phyloP scores from a whole-genome alignment of 2,329 filamentous ascomycete species.

The Torrubiella hemipterigena region DNA sequence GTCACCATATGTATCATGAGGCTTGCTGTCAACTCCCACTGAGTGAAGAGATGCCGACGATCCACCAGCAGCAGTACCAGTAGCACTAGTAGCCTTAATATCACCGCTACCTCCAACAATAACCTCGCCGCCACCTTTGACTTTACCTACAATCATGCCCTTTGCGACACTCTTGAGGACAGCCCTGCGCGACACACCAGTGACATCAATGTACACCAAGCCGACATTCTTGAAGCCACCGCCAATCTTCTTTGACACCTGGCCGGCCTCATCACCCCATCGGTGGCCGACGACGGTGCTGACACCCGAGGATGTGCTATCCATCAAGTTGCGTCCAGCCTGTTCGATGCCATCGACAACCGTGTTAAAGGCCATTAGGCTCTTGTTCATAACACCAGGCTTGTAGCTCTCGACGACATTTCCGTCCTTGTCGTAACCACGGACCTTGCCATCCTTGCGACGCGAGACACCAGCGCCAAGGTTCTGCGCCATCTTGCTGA shows the following conservation, averaged over 20 bases:
- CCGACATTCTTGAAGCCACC: slow-evolving; percentile 93
- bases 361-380: slow-evolving; percentile 90
- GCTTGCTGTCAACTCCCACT: slow-evolving; percentile 5
- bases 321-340: slow-evolving; percentile 66
- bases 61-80: too few relatives aligned
- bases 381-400: slow-evolving; percentile 88
- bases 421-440: slow-evolving; percentile 59
- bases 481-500: slow-evolving; percentile 79
- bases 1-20: slow-evolving; percentile 15
- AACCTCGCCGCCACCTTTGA: slow-evolving; percentile 60
- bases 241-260: slow-evolving; percentile 62
- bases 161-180: slow-evolving; percentile 93
- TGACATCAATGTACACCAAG: slow-evolving; percentile 92
- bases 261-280: slow-evolving; percentile 77
- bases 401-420: slow-evolving; percentile 58
- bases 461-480: slow-evolving; percentile 60
- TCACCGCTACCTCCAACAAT: slow-evolving; percentile 55
- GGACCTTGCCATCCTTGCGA: slow-evolving; percentile 38
- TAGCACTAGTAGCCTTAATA: slow-evolving; percentile 2
- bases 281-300: slow-evolving; percentile 79
- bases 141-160: slow-evolving; percentile 83
- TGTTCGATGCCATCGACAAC: slow-evolving; percentile 90
- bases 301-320: slow-evolving; percentile 63
- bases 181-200: slow-evolving; percentile 78
- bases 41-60: too few relatives aligned